Base-by-base conservation (phyloP, 2,329 filamentous ascomycete species). In the Rasamsonia emersonii region DNA sequence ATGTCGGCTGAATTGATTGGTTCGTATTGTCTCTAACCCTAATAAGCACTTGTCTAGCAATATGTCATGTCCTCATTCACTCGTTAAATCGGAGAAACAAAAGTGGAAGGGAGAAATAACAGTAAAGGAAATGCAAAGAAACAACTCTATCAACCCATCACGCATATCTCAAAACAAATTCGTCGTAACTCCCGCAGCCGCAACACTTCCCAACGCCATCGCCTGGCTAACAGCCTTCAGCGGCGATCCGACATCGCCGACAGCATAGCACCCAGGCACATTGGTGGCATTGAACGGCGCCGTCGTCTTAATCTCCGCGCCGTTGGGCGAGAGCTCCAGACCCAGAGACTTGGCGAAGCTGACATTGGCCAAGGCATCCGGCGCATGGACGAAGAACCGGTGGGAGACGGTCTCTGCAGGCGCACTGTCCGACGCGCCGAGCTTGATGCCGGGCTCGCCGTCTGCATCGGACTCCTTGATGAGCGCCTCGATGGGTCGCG, bases 231-330 rank as follows among this genome's bases (percentile, higher is more conserved):
- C 34, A 14, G 34, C 18, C 13, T 36, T 36, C 29, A 36, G 18
- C 7, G 19, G 9, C 16, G 18, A 24, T 7, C 29, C 29, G 18
- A 29, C 32, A 13, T 36, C 34, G 3, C 34, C 34, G 6, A 30
- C 25, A n/a, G 34, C 29, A 28, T 28, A 36, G 3, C 28, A 29
- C 5, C 34, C 34, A 9, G 29, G 24, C n/a, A 32, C 16, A 3
- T 29, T 28, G 6, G 24, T 32, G 24, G 32, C 34, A 5, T 36
- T 36, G 9, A 25, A 36, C 19, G 26, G 20, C 9, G 18, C 19
- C n/a, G 34, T 28, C 16, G 24, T 25, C 11, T 36, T 32, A 9
- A 36, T 28, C 5, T 36, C 34, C n/a, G n/a, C n/a, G 13, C 34
- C 34, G 10, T 10, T 36, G 14, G 26, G 15, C 9, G 24, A 18